These are phyloP conservation scores for Trametes polyzona DNA, from an alignment of 1,284 basidiomycete species.

Conservation along the genomic window DNA sequence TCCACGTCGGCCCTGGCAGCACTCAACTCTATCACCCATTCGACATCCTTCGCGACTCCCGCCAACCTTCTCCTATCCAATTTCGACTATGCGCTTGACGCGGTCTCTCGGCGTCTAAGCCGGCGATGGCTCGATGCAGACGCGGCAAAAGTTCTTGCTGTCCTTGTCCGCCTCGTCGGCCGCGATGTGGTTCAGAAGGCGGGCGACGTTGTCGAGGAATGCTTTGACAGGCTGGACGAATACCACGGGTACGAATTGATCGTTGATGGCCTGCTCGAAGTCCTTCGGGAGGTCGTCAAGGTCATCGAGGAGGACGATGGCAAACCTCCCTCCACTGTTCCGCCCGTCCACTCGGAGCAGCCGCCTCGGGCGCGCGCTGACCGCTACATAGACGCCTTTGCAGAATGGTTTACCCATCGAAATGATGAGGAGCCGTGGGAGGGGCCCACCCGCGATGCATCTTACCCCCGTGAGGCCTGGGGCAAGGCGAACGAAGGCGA, in stretches of 20 bases:
- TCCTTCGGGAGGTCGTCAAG: conserved; percentile 77
- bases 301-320: conserved; percentile 64
- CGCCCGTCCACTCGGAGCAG: not conserved
- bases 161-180: conserved; percentile 86
- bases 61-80: conserved; percentile 87
- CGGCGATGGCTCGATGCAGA: conserved; percentile 79
- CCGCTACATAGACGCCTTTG: conserved; percentile 51
- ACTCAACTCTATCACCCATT: conserved; percentile 67
- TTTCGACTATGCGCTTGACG: conserved; percentile 92
- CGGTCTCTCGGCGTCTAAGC: conserved; percentile 80
- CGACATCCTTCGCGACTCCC: conserved; percentile 81
- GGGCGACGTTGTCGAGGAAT: conserved; percentile 91
- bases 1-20: conserved; percentile 73
- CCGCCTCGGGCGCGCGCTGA: conserved; percentile 22
- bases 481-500: conserved; percentile 33
- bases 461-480: conserved; percentile 57
- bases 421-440: conserved; percentile 33
- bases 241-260: conserved; percentile 89
- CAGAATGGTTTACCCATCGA: conserved; percentile 66
- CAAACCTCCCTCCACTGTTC: conserved; percentile 17
- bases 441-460: conserved; percentile 22
- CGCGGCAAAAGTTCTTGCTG: conserved; percentile 78
- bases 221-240: conserved; percentile 92
- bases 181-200: conserved; percentile 84
- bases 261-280: conserved; percentile 86